Evolutionary conservation across 306 rosid species (phyloP).

Genomic region (Cicer yamashitae): DNA sequence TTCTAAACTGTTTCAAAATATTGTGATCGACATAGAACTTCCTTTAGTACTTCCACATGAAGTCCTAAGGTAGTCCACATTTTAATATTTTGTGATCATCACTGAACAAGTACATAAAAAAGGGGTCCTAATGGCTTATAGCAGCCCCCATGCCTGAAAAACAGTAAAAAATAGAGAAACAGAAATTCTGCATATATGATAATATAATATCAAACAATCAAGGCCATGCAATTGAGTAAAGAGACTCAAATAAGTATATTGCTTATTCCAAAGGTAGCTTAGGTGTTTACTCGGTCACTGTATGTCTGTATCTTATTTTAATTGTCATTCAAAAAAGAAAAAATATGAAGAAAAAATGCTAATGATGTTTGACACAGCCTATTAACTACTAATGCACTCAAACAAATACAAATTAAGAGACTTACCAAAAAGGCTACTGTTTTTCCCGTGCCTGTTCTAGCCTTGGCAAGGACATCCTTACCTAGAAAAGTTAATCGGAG

Average conservation of each 20-base stretch:
- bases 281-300: not conserved
- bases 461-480: slow-evolving; percentile 97
- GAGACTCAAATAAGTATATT: slow-evolving; percentile 11
- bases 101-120: not conserved
- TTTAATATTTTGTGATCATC: no score
- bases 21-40: not conserved
- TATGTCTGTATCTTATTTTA: not conserved
- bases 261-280: not conserved
- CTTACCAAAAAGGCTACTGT: slow-evolving; percentile 97
- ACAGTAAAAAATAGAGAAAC: slow-evolving; percentile 3
- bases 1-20: not conserved
- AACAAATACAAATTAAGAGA: slow-evolving; percentile 14
- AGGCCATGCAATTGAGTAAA: slow-evolving; percentile 11
- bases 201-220: slow-evolving; percentile 9
- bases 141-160: not conserved
- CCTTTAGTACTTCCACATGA: not conserved
- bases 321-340: not conserved
- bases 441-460: slow-evolving; percentile 97
- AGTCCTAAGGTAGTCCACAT: no score
- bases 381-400: slow-evolving; percentile 33
- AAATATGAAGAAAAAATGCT: slow-evolving; percentile 2
- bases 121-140: not conserved
- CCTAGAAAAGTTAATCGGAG: slow-evolving; percentile 58
- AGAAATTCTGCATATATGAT: slow-evolving; percentile 5
- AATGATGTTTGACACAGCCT: slow-evolving; percentile 26